Percentiles rank a stretch among this genome's conserved stretches.
Conservation (phyloP, 345 rosid genomes). For the Ailanthus altissimus region DNA sequence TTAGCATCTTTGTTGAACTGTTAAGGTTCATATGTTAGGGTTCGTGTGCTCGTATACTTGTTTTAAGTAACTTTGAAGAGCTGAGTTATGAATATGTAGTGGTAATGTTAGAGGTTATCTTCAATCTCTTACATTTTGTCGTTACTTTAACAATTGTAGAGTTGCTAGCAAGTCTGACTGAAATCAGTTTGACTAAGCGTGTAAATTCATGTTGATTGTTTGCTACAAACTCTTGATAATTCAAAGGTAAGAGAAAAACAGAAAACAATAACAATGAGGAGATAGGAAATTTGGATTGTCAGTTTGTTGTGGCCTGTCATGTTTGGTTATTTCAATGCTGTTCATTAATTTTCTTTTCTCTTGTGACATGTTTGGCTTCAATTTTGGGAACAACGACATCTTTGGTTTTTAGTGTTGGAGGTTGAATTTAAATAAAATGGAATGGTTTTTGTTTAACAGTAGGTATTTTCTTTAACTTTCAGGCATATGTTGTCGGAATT, state of each 20-base stretch:
- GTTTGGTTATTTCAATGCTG: constrained; percentile 8
- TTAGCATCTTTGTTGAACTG: not conserved
- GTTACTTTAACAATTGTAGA: not conserved
- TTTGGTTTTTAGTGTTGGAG: not conserved
- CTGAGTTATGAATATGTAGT: not conserved
- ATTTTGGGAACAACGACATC: not conserved
- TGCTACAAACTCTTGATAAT: not conserved
- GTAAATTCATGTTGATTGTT: not conserved
- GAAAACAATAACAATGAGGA: not conserved
- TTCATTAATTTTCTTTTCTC: not conserved
- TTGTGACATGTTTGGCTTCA: not conserved
- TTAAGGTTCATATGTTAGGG: not conserved
- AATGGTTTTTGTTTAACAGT: not conserved
- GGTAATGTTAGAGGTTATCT: not conserved
- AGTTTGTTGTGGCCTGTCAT: not conserved
- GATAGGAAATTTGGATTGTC: not conserved
- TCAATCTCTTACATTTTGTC: no score
- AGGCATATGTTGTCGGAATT: constrained; percentile 15
- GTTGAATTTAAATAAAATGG: not conserved
- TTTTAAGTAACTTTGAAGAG: not conserved
- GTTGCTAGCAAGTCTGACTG: not conserved
- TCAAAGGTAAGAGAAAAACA: not conserved
- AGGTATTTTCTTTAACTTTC: not conserved
- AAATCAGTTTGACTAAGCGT: not conserved
- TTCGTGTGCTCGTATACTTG: not conserved